Evolutionary conservation across 2,329 filamentous ascomycete genomes (phyloP), one percentile per base, ranked within the genome.

Genomic region (Decorospora gaudefroyi): DNA sequence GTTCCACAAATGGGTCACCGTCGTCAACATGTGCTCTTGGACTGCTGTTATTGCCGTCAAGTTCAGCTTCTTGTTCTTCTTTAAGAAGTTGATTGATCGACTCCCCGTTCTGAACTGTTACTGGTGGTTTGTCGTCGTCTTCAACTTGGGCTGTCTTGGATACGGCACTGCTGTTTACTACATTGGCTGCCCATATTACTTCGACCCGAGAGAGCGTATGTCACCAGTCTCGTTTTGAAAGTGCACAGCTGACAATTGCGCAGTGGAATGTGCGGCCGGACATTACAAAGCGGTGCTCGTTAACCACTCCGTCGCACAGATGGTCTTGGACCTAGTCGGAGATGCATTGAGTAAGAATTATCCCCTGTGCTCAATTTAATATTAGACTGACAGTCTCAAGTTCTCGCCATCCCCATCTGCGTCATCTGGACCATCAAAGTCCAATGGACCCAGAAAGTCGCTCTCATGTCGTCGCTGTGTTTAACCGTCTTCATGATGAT

Each of bases 351-450:
- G 37, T 41, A 41, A 41, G 37, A n/a, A n/a, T n/a, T 18, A 12
- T 11, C 9, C 8, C 8, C 9, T 32, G 10, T 10, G 9, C 26
- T 30, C 7, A 25, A 12, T 2, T 3, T 8, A 17, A 16, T 16
- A 21, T 4, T 13, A n/a, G 11, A n/a, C 25, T 27, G 13, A 27
- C 6, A 27, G 4, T n/a, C 25, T 6, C 25, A n/a, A 46, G 43
- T 46, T n/a, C 43, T 42, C 8, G 16, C 13, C 25, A 46, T 46
- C 10, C 43, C 43, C 10, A 36, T 42, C 12, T 19, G n/a, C 15
- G 17, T 46, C 11, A 30, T 42, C 21, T 42, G 36, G 29, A 46
- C 28, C 21, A 31, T 46, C 16, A 30, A 30, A 16, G 31, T 46
- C 16, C 22, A 28, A 8, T 35, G 27, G 28, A 19, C 36, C 8